Percentiles rank a stretch among this genome's conserved stretches.
These are phyloP conservation scores for Schizothecium vesticola DNA, from an alignment of 495 filamentous ascomycete genomes.

Conservation along the genomic window DNA sequence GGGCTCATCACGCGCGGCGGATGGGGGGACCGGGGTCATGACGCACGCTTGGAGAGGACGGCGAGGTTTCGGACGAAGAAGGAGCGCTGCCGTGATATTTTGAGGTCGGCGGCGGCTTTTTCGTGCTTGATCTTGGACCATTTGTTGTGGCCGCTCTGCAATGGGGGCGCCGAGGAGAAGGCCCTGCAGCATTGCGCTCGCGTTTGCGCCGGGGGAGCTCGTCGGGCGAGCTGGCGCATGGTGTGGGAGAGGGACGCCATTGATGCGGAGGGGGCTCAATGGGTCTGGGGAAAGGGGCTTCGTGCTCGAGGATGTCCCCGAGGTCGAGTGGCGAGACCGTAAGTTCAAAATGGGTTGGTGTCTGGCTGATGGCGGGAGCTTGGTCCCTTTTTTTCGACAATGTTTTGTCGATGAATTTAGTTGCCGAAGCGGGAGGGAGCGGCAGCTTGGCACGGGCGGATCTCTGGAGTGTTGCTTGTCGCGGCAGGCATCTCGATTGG, in stretches of 20 bases:
- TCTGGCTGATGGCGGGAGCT: too few species aligned
- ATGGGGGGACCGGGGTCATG: conserved; percentile 4
- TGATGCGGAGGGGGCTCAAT: neutral
- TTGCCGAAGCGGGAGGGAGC: neutral
- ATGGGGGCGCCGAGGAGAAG: conserved; percentile 48
- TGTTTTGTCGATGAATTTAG: neutral
- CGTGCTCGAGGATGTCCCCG: neutral
- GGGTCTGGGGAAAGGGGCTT: neutral
- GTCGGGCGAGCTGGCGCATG: conserved; percentile 9
- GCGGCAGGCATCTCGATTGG: neutral
- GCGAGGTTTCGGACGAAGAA: conserved; percentile 47
- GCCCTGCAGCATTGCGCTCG: conserved; percentile 43
- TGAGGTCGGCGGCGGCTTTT: conserved; percentile 72
- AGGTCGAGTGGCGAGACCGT: neutral
- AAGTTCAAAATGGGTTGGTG: neutral
- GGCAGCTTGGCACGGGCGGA: neutral
- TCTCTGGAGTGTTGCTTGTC: too few species aligned
- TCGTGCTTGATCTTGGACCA: conserved; percentile 96
- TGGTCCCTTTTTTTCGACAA: too few species aligned
- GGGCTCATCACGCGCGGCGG: neutral
- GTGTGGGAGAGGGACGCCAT: conserved; percentile 21
- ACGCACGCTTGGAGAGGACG: conserved; percentile 46
- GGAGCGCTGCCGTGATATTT: conserved; percentile 46
- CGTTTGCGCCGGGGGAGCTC: conserved; percentile 7
- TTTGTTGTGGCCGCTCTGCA: conserved; percentile 71